These are phyloP conservation scores for Macrophomina tecta DNA, from an alignment of 2,329 filamentous ascomycete species.

Conservation along the genomic window DNA sequence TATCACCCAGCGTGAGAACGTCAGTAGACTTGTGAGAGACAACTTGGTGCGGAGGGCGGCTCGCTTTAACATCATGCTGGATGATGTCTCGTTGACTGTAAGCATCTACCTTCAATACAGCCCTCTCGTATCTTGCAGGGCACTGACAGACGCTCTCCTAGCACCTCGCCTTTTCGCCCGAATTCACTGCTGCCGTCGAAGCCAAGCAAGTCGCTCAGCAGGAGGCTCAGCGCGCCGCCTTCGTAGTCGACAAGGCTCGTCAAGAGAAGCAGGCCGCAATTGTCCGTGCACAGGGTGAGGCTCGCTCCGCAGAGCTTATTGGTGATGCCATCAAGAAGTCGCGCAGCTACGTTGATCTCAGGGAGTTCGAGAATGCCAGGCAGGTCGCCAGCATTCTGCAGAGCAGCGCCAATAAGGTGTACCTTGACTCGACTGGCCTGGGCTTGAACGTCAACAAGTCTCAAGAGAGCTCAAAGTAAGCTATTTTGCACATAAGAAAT, in stretches of 20 bases:
- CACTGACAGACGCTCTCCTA: conserved; percentile 38
- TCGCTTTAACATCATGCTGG: conserved; percentile 94
- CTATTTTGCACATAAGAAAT: no score
- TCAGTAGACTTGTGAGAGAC: conserved; percentile 87
- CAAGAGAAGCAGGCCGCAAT: conserved; percentile 99
- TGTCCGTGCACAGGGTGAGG: conserved; percentile 98
- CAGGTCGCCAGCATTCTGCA: conserved; percentile 87
- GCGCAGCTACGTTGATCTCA: conserved; percentile 93
- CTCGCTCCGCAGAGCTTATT: conserved; percentile 94
- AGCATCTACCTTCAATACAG: conserved; percentile 42
- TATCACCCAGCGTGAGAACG: conserved; percentile 98
- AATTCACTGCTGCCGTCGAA: conserved; percentile 72
- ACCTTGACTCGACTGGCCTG: conserved; percentile 88
- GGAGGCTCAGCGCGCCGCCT: conserved; percentile 95
- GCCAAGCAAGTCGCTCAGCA: conserved; percentile 78
- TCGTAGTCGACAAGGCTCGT: conserved; percentile 97
- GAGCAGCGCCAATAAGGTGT: conserved; percentile 90
- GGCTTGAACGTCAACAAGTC: conserved; percentile 78
- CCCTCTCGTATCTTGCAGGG: not conserved
- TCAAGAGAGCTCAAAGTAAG: conserved; percentile 38
- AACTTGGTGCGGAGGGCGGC: conserved; percentile 90
- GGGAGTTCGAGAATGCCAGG: conserved; percentile 96
- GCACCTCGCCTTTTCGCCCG: conserved; percentile 72
- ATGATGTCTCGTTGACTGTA: conserved; percentile 97
- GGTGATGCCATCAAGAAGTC: conserved; percentile 99